Evolutionary conservation across 2,329 filamentous ascomycete species (phyloP), one percentile per base, ranked within the genome.

Genomic region (Pseudocercospora pini-densiflorae): DNA sequence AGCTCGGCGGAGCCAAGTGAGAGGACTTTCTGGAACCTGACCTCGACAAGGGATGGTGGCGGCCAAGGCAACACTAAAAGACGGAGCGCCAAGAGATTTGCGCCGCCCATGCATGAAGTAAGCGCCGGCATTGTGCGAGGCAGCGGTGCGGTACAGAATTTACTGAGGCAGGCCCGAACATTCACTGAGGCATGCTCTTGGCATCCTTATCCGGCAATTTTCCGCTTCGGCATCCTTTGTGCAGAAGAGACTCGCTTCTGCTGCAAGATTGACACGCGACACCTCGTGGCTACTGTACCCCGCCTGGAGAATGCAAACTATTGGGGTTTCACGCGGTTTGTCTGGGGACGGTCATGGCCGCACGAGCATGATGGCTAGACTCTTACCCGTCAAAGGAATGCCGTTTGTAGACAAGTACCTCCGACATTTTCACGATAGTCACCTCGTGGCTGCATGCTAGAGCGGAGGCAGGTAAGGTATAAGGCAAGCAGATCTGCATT

Each of bases 11-110:
- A 21, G 45, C 19, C n/a, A 49, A 24, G n/a, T 24, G n/a, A n/a
- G 43, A 24, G 6, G 51, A n/a, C 51, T 29, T 54, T 54, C 21
- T 54, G 10, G 51, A 54, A 29, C 9, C 10, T 29, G 51, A 54
- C 9, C 3, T n/a, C 5, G 51, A 54, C 61, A 63, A 61, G 57
- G 51, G 33, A 24, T 16, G 36, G 47, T 57, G 40, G 60, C 58
- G 29, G 53, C 59, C 31, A 60, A 60, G 51, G 24, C 24, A 27
- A 36, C 63, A 59, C 63, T 65, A 65, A 65, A 65, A 62, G 19
- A 59, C 63, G 63, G 62, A 53, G 58, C 40, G 27, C 43, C 59
- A 51, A 61, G 59, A n/a, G 8, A 47, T 47, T 23, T 47, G 43
- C 43, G 59, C 59, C 59, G 59, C 59, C 29, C 59, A 33, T 31